Percentiles rank a stretch among this genome's conserved stretches.
phyloP scores from a whole-genome alignment of 2,329 filamentous ascomycete species.

The Fusarium sp. region DNA sequence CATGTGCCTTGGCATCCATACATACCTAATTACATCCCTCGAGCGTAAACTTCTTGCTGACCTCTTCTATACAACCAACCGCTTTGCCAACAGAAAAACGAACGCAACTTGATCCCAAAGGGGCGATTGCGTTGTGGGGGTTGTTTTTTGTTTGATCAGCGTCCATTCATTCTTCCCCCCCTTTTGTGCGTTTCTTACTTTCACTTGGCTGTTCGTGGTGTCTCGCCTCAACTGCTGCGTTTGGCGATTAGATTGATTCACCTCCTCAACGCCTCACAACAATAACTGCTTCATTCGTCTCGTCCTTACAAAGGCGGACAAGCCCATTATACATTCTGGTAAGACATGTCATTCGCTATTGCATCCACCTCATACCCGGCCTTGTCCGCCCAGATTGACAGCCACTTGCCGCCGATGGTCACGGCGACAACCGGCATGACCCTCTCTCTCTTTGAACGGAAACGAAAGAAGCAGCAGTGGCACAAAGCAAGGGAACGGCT shows the following conservation, averaged over 20 bases:
- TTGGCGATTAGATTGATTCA: constrained; percentile 20
- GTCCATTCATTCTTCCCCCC: not conserved
- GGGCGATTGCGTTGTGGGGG: not conserved
- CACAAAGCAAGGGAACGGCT: constrained; percentile 15
- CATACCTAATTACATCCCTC: not conserved
- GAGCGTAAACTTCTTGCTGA: too few relatives aligned
- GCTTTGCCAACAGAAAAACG: constrained; percentile 4
- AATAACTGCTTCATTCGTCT: constrained; percentile 5
- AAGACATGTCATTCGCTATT: constrained; percentile 27
- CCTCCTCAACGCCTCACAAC: constrained; percentile 15
- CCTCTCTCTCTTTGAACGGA: constrained; percentile 14
- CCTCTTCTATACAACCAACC: not conserved
- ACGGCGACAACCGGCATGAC: constrained; percentile 26
- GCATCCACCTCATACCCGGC: constrained; percentile 2
- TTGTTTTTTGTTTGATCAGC: constrained; percentile 13
- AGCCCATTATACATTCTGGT: constrained; percentile 27
- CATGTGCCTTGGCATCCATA: not conserved
- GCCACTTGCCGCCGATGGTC: constrained; percentile 13
- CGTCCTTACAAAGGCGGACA: constrained; percentile 21
- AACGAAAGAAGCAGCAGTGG: constrained; percentile 13
- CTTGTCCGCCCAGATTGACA: constrained; percentile 15
- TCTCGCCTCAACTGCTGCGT: constrained; percentile 24
- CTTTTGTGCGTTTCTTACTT: not conserved
- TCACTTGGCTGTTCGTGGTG: constrained; percentile 4
- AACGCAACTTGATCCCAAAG: not conserved